phyloP scores from a whole-genome alignment of 495 filamentous ascomycete genomes.

The Podospora pseudocomata region DNA sequence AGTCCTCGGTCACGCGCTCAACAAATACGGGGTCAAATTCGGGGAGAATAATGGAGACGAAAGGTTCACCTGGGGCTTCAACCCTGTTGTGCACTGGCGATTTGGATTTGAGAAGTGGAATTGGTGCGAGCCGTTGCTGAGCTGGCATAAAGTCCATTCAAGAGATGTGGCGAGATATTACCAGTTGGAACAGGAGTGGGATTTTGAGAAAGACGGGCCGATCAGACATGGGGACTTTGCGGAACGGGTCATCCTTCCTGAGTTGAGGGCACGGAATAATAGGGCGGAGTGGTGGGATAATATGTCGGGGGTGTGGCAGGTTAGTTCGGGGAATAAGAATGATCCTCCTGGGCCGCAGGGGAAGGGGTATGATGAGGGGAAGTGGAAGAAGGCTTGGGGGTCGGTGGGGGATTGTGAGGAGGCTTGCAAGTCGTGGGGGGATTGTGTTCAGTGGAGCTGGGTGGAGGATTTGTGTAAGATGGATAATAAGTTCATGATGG shows the following conservation, averaged over 20 bases:
- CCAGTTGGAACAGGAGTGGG: slow-evolving; percentile 6
- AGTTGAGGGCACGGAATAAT: slow-evolving; percentile 2
- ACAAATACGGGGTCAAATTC: slow-evolving; percentile 15
- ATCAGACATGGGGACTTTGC: slow-evolving; percentile 12
- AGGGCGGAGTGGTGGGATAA: slow-evolving; percentile 18
- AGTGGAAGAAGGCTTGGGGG: slow-evolving; percentile 13
- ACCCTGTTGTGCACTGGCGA: slow-evolving; percentile 16
- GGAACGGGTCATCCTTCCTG: not conserved
- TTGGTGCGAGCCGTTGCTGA: slow-evolving; percentile 11
- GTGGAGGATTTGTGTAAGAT: slow-evolving; percentile 17
- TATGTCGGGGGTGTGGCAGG: slow-evolving; percentile 1
- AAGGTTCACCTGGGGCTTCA: slow-evolving; percentile 20
- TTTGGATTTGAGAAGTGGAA: slow-evolving; percentile 19
- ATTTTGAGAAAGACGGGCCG: not conserved
- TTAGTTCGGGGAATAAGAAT: slow-evolving; percentile 15
- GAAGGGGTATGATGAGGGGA: not conserved
- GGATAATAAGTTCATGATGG: slow-evolving; percentile 19
- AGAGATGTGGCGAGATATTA: slow-evolving; percentile 15
- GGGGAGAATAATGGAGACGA: slow-evolving; percentile 15
- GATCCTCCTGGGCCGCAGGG: slow-evolving; percentile 8
- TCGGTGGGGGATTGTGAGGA: slow-evolving; percentile 12
- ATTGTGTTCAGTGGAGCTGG: slow-evolving; percentile 17
- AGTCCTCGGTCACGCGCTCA: slow-evolving; percentile 16
- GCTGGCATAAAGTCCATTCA: slow-evolving; percentile 15
- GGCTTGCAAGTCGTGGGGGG: slow-evolving; percentile 11